Conservation (phyloP, 371 early-diverging fungal genomes). For the Lichtheimia ornata region DNA sequence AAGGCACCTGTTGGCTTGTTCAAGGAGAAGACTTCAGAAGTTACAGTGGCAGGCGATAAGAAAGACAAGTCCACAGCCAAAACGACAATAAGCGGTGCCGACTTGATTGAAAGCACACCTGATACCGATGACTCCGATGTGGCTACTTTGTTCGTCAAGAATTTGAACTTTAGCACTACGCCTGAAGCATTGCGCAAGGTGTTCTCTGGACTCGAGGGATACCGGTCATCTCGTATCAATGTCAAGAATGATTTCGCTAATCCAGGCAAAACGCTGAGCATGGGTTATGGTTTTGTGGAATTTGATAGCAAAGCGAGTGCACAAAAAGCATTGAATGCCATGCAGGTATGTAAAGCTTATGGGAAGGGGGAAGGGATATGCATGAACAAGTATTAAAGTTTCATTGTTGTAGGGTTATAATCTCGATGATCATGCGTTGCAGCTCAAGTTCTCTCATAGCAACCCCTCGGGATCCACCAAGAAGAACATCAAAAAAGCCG, state of each 20-base stretch:
- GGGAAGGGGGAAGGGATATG: no score
- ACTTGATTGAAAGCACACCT: slow-evolving; percentile 40
- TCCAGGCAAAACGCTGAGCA: slow-evolving; percentile 71
- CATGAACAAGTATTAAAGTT: no score
- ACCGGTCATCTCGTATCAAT: slow-evolving; percentile 77
- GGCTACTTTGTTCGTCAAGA: slow-evolving; percentile 91
- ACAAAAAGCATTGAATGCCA: slow-evolving; percentile 75
- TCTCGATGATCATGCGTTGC: slow-evolving; percentile 85
- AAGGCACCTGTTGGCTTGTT: slow-evolving; percentile 91
- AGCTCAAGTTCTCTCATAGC: slow-evolving; percentile 82
- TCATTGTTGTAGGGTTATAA: slow-evolving; percentile 55
- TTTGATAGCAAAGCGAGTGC: slow-evolving; percentile 80
- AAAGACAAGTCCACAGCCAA: slow-evolving; percentile 24
- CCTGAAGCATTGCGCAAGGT: slow-evolving; percentile 70
- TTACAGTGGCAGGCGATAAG: slow-evolving; percentile 1
- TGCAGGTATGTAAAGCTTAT: slow-evolving; percentile 53
- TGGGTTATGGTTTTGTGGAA: slow-evolving; percentile 99
- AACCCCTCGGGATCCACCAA: slow-evolving; percentile 70
- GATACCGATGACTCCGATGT: slow-evolving; percentile 52
- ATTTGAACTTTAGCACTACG: slow-evolving; percentile 88
- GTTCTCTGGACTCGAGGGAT: slow-evolving; percentile 71
- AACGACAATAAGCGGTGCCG: slow-evolving; percentile 42
- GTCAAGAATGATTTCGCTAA: slow-evolving; percentile 82
- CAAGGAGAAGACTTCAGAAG: slow-evolving; percentile 35
- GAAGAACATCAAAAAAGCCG: slow-evolving; percentile 34